phyloP scores from a whole-genome alignment of 1,139 yeast genomes.

The Blastobotrys buckinghamii region DNA sequence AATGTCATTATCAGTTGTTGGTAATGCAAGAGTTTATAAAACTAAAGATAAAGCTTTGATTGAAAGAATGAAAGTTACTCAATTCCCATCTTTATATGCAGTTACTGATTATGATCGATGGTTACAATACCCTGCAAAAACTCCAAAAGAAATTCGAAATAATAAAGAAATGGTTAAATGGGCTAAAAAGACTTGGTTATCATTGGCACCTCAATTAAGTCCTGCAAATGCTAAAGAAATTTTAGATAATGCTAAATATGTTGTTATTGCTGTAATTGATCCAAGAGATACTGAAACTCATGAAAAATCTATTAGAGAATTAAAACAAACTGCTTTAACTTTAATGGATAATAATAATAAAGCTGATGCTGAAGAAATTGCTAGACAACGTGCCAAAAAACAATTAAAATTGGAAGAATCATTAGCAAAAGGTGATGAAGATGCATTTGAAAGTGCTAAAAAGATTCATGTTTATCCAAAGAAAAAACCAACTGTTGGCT shows the following conservation, averaged over 20 bases:
- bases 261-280: constrained; percentile 33
- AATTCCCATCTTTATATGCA: constrained; percentile 33
- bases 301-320: constrained; percentile 26
- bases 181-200: constrained; percentile 33
- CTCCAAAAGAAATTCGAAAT: constrained; percentile 34
- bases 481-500: constrained; percentile 29
- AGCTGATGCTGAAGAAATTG: constrained; percentile 26
- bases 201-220: constrained; percentile 35
- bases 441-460: constrained; percentile 30
- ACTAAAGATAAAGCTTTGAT: constrained; percentile 29
- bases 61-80: constrained; percentile 25
- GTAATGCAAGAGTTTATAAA: constrained; percentile 33
- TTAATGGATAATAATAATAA: constrained; percentile 24
- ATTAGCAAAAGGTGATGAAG: constrained; percentile 29
- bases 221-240: constrained; percentile 32
- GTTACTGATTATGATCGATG: constrained; percentile 21
- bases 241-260: constrained; percentile 27
- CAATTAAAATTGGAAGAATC: constrained; percentile 34
- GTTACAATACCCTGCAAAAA: constrained; percentile 27
- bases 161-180: constrained; percentile 28
- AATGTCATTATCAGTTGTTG: constrained; percentile 31
- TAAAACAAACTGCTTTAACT: constrained; percentile 30
- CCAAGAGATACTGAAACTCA: constrained; percentile 27
- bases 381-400: constrained; percentile 30
- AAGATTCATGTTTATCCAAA: constrained; percentile 26